These are phyloP conservation scores for Cicer yamashitae DNA, from an alignment of 306 rosid genomes.

Conservation along the genomic window DNA sequence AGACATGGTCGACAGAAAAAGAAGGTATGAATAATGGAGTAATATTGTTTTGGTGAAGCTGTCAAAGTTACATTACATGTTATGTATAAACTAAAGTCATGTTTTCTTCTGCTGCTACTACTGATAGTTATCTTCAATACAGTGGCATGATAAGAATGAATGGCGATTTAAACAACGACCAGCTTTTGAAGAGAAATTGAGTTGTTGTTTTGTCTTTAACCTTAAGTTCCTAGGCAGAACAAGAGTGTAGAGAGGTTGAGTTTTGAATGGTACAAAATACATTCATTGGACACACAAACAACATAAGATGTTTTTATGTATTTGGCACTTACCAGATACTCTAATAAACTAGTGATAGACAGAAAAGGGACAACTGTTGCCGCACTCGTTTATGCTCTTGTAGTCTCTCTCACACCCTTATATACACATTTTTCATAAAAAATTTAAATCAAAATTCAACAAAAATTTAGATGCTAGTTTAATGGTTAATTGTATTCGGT, in stretches of 20 bases:
- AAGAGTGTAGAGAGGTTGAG: not conserved
- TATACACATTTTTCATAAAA: too few relatives aligned
- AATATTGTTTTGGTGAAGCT: not conserved
- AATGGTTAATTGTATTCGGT: too few relatives aligned
- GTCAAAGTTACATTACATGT: not conserved
- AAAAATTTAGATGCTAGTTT: too few relatives aligned
- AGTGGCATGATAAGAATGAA: constrained; percentile 11
- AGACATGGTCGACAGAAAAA: constrained; percentile 1
- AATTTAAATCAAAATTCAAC: too few relatives aligned
- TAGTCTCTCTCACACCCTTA: too few relatives aligned
- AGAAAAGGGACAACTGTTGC: not conserved
- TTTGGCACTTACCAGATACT: not conserved
- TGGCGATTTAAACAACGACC: constrained; percentile 41
- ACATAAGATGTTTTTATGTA: not conserved
- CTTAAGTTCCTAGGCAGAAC: not conserved
- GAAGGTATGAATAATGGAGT: not conserved
- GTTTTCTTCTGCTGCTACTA: not conserved
- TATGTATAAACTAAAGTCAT: not conserved
- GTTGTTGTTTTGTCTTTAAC: not conserved
- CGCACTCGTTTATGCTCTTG: constrained; percentile 39
- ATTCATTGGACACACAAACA: constrained; percentile 30
- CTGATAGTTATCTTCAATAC: not conserved
- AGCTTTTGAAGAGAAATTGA: not conserved
- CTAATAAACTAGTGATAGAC: not conserved
- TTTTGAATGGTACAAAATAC: constrained; percentile 21